phyloP scores from a whole-genome alignment of 148 eudicot species.

The Rhododendron williamsianum region DNA sequence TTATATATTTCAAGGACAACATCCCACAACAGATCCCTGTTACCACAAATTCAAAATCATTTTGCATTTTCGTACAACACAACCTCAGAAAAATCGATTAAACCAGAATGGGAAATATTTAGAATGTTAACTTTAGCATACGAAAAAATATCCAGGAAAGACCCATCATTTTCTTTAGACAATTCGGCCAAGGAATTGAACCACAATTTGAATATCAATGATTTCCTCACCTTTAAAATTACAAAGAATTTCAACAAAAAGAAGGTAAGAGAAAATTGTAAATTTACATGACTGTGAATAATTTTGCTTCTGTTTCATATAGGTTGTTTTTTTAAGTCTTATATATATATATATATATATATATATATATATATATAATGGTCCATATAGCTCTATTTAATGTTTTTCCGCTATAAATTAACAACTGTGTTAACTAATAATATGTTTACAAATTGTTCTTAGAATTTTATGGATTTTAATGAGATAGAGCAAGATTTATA shows the following conservation, averaged over 20 bases:
- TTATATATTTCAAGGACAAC: not conserved
- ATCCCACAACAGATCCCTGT: not conserved
- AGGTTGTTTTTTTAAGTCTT: no score
- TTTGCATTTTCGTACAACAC: not conserved
- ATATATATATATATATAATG: no score
- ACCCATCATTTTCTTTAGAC: not conserved
- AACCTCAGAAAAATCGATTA: not conserved
- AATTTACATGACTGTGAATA: no score
- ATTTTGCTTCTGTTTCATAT: no score
- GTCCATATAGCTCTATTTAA: no score
- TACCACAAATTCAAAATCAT: not conserved
- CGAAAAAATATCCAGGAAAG: not conserved
- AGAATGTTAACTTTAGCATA: not conserved
- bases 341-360: no score
- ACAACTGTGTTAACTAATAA: no score
- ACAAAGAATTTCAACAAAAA: not conserved
- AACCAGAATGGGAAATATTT: not conserved
- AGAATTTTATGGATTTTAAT: no score
- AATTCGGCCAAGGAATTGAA: not conserved
- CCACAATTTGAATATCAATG: not conserved
- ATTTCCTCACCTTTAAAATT: not conserved
- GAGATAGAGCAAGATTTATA: no score
- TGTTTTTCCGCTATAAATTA: no score
- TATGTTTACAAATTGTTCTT: no score
- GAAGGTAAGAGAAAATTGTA: not conserved